Evolutionary conservation across 1,284 basidiomycete species (phyloP), one percentile per base, ranked within the genome.

Genomic region (Boletus chippewaensis): DNA sequence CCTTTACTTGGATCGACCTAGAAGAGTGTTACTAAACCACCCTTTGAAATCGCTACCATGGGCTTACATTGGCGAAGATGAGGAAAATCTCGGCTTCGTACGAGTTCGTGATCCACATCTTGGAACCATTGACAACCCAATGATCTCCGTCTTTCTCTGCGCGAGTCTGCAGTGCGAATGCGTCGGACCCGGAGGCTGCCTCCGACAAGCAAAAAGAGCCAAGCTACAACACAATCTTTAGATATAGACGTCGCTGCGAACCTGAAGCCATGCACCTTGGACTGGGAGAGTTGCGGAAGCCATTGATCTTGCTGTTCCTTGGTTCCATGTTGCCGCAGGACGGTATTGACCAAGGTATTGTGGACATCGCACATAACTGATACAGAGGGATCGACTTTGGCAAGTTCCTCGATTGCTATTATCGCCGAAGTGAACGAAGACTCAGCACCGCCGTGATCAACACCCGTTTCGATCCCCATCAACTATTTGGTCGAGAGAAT

Each of bases 91-190:
- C 94, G 5, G 96, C 96, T 71, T 99, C 95, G 56, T 84, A 84
- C 7, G 92, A 94, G 76, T 99, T 99, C 43, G 96, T 98, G 63
- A 99, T 99, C 95, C 95, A 99, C 94, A 97, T 95, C 78, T 99
- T 99, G 59, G 89, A 91, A 34, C 95, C 95, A 63, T 95, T 95
- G 55, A 98, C 69, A 29, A 92, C 75, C 78, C 87, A 97, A 59
- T 89, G 71, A 63, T 86, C 81, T 20, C 85, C 85, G 55, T 92
- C 88, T 68, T 90, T 91, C 70, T 79, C 87, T 32, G 94, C 92
- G 12, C 87, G 87, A 2, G 96, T 95, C 70, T 96, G 92, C 48
- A 99, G 77, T 0, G 94, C 94, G 66, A 99, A 99, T 0, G 95
- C 95, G 66, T 99, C 95, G 10, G 94, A 96, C 5, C 95, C 96